Percentiles rank a stretch among this genome's conserved stretches.
Conservation (phyloP, 371 early-diverging fungal genomes). For the Blakeslea trispora region DNA sequence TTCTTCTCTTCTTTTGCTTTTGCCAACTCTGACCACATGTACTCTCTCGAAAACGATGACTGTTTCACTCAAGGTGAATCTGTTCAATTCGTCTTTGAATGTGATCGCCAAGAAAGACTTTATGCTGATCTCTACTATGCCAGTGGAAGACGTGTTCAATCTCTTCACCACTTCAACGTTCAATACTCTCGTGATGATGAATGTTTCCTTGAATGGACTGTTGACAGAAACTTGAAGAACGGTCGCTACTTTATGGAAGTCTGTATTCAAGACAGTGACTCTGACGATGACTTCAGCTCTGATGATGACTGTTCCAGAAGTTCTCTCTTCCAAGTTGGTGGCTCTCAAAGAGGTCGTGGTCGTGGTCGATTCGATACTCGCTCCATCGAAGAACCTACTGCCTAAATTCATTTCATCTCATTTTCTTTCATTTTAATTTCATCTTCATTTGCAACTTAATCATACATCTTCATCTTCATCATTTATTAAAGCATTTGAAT, state of each 20-base stretch:
- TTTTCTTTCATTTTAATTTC: not conserved
- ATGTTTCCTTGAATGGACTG: constrained; percentile 11
- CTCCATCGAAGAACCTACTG: not conserved
- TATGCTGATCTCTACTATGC: constrained; percentile 16
- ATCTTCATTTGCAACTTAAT: not conserved
- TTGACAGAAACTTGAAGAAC: constrained; percentile 10
- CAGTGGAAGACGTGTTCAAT: constrained; percentile 16
- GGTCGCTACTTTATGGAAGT: constrained; percentile 23
- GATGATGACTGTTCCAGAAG: constrained; percentile 16
- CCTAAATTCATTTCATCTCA: not conserved
- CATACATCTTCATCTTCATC: not conserved
- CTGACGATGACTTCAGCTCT: constrained; percentile 13
- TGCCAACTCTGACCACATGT: constrained; percentile 17
- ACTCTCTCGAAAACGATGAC: constrained; percentile 6
- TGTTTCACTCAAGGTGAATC: constrained; percentile 8
- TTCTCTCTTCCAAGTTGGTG: constrained; percentile 5
- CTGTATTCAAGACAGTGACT: constrained; percentile 14
- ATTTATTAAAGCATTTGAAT: not conserved
- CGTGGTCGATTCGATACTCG: not conserved
- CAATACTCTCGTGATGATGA: constrained; percentile 13
- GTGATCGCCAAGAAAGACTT: constrained; percentile 18
- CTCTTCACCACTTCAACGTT: constrained; percentile 5
- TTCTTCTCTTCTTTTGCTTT: constrained; percentile 13
- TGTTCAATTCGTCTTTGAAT: constrained; percentile 16
- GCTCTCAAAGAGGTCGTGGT: not conserved